Base-by-base conservation (phyloP, 164 flowering plant genomes). In the Taxillus chinensis region DNA sequence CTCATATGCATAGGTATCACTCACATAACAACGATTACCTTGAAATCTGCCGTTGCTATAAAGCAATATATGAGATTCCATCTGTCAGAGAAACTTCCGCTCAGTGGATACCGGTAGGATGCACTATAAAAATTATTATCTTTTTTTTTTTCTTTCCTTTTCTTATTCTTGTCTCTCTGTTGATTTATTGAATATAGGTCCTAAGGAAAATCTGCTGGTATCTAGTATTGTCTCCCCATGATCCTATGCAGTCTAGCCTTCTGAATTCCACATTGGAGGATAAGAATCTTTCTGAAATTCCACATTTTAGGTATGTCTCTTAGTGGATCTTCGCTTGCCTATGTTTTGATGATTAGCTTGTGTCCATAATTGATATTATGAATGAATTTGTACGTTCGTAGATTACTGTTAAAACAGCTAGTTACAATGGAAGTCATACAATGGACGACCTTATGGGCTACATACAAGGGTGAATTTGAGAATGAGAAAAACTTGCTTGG, bases 201-300 rank as follows among this genome's bases (percentile, higher is more conserved):
- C 61, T 88, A 68, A 84, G 97, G 76, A 93, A 93, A 82, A 90
- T 93, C 61, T 93, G 96, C 68, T 90, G 98, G 98, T 84, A 83
- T 69, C 60, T 93, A 54, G 87, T 83, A 54, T 70, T 93, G 76
- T 64, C 97, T 11, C 97, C 96, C 38, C 88, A 90, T 75, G 97
- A 83, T 80, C 88, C 97, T 48, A 90, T 93, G 98, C 98, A 93
- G 60, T 90, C 98, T 50, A 93, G 98, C 72, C 90, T 93, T 71
- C 85, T 90, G 9, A 85, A 86, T 67, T 75, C 96, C 60, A 89
- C 95, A 49, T 72, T 92, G 75, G 98, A 92, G 73, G 98, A 92
- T 73, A 92, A 92, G 76, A 92, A 89, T 74, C 82, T 89, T 14
- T 86, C 92, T 43, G 96, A 92, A 70, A 79, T 92, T 74, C 84